phyloP scores from a whole-genome alignment of 305 asterid genomes.

The Salvia sclarea region DNA sequence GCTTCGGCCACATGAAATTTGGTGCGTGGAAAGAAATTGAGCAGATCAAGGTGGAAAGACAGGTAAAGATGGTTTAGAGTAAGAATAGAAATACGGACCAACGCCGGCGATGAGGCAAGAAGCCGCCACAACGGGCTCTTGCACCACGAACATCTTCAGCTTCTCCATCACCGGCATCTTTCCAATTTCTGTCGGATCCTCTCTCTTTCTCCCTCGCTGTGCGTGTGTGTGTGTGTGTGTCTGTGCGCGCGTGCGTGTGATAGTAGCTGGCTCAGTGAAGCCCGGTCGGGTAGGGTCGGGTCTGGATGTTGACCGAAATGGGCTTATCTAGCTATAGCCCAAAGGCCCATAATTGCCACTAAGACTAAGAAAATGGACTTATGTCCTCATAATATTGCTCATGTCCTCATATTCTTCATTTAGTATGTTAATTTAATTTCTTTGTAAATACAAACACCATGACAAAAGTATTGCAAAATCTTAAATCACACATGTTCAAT shows the following conservation, averaged over 20 bases:
- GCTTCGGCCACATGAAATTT: conserved; percentile 2
- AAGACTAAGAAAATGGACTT: background rate
- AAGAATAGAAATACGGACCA: conserved; percentile 40
- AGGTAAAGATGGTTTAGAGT: background rate
- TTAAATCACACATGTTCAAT: background rate
- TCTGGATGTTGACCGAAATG: background rate
- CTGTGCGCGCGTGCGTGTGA: background rate
- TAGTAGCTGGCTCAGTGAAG: background rate
- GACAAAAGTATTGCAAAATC: too few species aligned
- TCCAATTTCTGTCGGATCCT: conserved; percentile 11
- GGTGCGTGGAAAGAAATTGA: background rate
- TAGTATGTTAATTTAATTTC: too few species aligned
- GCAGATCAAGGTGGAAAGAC: background rate
- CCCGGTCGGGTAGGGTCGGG: background rate
- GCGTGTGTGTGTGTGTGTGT: background rate
- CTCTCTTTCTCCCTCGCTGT: background rate
- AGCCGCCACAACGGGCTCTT: conserved; percentile 87
- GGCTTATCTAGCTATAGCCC: background rate
- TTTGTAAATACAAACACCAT: background rate
- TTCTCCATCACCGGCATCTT: conserved; percentile 77
- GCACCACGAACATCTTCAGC: conserved; percentile 73
- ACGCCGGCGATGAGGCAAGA: conserved; percentile 87
- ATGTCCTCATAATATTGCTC: too few species aligned
- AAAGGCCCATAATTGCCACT: background rate
- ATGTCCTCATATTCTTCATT: too few species aligned